phyloP scores from a whole-genome alignment of 768 basidiomycete species.

The Pleurotus cornucopiae region DNA sequence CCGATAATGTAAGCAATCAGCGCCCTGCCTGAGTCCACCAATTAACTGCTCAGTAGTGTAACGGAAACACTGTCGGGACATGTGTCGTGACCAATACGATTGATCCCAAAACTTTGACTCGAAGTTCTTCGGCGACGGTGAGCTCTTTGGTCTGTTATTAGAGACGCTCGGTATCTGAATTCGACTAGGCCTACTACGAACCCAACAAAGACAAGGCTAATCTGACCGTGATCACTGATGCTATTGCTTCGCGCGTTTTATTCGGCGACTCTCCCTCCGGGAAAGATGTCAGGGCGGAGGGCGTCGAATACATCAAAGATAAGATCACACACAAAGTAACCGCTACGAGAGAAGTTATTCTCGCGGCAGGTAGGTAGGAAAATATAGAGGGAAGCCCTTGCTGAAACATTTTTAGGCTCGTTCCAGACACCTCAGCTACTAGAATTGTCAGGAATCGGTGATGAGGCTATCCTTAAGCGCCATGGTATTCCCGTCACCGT shows the following conservation, averaged over 20 bases:
- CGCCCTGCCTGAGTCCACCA: neutral
- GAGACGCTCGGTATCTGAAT: neutral
- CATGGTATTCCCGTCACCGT: slow-evolving; percentile 17
- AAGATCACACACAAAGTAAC: slow-evolving; percentile 14
- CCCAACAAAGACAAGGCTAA: slow-evolving; percentile 37
- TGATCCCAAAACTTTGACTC: neutral
- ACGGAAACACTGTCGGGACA: slow-evolving; percentile 1
- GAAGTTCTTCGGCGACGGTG: slow-evolving; percentile 3
- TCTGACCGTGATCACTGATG: slow-evolving; percentile 19
- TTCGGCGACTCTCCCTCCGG: slow-evolving; percentile 8
- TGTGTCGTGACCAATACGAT: neutral
- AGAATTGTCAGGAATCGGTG: slow-evolving; percentile 23
- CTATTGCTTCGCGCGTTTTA: slow-evolving; percentile 18
- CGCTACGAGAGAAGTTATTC: slow-evolving; percentile 40
- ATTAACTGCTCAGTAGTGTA: neutral
- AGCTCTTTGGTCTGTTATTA: neutral
- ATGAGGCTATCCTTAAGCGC: slow-evolving; percentile 11
- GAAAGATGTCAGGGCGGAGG: slow-evolving; percentile 11
- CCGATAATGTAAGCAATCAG: neutral
- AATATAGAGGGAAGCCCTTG: neutral
- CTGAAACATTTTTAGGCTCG: slow-evolving; percentile 13
- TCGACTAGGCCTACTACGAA: slow-evolving; percentile 44
- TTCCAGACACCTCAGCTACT: slow-evolving; percentile 26
- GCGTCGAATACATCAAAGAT: slow-evolving; percentile 17
- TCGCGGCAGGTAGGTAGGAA: slow-evolving; percentile 28